Evolutionary conservation across 1,284 basidiomycete species (phyloP).

Genomic region (Wallemia mellicola): DNA sequence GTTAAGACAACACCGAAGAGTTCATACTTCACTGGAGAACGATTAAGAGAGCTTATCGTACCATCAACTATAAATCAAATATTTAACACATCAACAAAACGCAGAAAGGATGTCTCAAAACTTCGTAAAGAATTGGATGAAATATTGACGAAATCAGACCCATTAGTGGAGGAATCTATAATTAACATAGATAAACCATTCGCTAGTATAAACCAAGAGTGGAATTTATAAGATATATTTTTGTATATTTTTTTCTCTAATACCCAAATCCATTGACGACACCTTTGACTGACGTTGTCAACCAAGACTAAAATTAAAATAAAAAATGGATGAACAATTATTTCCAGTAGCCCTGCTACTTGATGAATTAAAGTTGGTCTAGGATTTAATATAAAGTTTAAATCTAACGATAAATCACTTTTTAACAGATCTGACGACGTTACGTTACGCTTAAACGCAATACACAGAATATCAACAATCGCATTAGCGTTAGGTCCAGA

Average conservation of each 20-base stretch:
- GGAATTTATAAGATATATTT: background rate
- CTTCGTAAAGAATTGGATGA: conserved; percentile 55
- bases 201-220: conserved; percentile 42
- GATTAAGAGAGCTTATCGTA: conserved; percentile 21
- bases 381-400: background rate
- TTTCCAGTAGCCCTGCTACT: conserved; percentile 30
- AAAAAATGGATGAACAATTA: conserved; percentile 7
- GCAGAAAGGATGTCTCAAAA: conserved; percentile 29
- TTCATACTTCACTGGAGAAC: conserved; percentile 16
- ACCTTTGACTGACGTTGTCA: background rate
- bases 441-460: conserved; percentile 69
- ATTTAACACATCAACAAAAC: conserved; percentile 9
- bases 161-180: conserved; percentile 64
- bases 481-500: conserved; percentile 86
- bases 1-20: conserved; percentile 28
- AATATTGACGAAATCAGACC: conserved; percentile 54
- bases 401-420: no score
- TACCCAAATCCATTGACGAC: background rate
- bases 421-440: conserved; percentile 36
- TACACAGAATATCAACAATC: conserved; percentile 93
- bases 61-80: background rate
- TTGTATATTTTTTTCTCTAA: background rate
- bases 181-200: conserved; percentile 61
- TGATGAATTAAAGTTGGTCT: conserved; percentile 64
- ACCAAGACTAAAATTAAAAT: background rate